Percentiles rank a stretch among this genome's conserved stretches.
phyloP scores from a whole-genome alignment of 805 yeast genomes.

The Nakazawaea ishiwadae region DNA sequence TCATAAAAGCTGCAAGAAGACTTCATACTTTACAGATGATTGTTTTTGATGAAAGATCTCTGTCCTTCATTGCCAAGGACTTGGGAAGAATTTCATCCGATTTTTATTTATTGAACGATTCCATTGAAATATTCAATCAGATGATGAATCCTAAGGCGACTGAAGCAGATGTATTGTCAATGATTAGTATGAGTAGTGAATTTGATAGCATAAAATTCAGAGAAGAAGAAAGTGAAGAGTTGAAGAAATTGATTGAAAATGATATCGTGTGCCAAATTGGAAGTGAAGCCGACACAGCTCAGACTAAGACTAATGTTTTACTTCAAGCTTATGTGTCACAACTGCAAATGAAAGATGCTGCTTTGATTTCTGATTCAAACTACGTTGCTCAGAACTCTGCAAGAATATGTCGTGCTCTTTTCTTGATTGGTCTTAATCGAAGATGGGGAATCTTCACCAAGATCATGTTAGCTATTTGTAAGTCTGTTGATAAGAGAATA shows the following conservation, averaged over 20 bases:
- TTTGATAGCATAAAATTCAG: conserved; percentile 87
- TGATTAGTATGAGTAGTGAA: conserved; percentile 89
- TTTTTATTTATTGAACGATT: conserved; percentile 77
- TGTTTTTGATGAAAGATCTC: conserved; percentile 80
- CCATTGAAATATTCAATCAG: conserved; percentile 85
- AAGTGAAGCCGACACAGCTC: conserved; percentile 68
- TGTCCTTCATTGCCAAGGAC: conserved; percentile 79
- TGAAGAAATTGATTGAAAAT: conserved; percentile 53
- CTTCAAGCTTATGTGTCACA: conserved; percentile 86
- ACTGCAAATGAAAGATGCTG: conserved; percentile 67
- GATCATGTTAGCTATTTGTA: conserved; percentile 74
- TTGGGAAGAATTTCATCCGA: conserved; percentile 94
- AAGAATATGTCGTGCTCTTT: conserved; percentile 87
- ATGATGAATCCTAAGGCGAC: conserved; percentile 80
- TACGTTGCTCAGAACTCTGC: conserved; percentile 96
- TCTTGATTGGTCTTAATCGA: conserved; percentile 79
- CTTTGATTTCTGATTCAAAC: conserved; percentile 79
- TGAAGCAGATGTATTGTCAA: conserved; percentile 86
- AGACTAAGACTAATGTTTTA: conserved; percentile 82
- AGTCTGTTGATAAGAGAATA: conserved; percentile 73
- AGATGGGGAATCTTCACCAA: conserved; percentile 86
- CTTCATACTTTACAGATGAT: conserved; percentile 91
- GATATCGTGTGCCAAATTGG: conserved; percentile 79
- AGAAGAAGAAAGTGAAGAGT: conserved; percentile 79
- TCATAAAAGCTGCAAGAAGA: conserved; percentile 73